Base-by-base conservation (phyloP, 495 filamentous ascomycete genomes). In the Penicillium pulvis region DNA sequence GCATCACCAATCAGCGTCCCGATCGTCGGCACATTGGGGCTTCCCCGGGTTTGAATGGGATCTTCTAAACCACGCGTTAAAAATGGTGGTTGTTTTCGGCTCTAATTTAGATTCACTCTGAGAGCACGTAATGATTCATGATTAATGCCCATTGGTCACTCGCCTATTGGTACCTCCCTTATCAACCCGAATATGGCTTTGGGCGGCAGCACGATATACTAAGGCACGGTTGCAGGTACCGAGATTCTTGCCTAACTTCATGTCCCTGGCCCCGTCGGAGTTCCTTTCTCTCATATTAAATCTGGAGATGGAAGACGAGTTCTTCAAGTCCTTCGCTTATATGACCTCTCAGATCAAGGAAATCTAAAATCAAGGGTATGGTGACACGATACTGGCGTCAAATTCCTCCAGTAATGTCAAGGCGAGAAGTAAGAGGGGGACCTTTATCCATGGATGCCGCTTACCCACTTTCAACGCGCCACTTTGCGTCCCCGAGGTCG, bases 31-130 rank as follows among this genome's bases (percentile, higher is more conserved):
- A 69, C 66, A 64, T 59, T 62, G 43, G 49, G 31, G 6, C 39
- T 59, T 51, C 62, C 62, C 55, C 61, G 31, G 53, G 26, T 56
- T 65, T 67, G 35, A 62, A 31, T 57, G 64, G 61, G 58, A 55
- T 44, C 30, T 8, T 31, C 26, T 8, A 23, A 31, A 31, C 10
- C 5, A 12, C 39, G 19, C 43, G 24, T 36, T 36, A 1, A 36
- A 14, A 14, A 14, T 36, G 33, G 23, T 46, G 19, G 43, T 24
- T 46, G 7, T 19, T 12, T 46, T 20, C 43, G 7, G 6, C 19
- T 41, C n/a, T 3, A 41, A 41, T 41, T 41, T 17, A 16, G 16
- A n/a, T 7, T 36, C 33, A 9, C 33, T 28, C 4, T 28, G 12
- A 9, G 33, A 36, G 33, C 33, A 36, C 33, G 6, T 41, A 17